Conservation (phyloP, 345 rosid genomes). For the Citrus glauca region DNA sequence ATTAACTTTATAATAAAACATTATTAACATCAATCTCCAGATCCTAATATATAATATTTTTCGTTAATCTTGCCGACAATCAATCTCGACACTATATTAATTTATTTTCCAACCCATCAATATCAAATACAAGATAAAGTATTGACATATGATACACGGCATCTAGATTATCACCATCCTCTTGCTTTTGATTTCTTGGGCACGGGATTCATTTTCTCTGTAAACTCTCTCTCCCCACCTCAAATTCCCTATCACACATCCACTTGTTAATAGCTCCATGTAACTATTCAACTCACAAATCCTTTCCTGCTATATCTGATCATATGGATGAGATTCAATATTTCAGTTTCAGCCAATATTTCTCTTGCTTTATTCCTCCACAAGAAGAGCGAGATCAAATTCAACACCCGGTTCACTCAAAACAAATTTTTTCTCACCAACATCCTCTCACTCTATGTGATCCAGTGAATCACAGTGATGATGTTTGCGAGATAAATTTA, state of each 20-base stretch:
- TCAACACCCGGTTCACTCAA: neutral
- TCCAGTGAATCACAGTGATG: neutral
- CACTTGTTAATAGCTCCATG: neutral
- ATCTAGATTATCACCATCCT: neutral
- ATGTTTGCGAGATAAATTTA: no score
- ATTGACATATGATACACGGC: neutral
- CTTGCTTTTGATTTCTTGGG: neutral
- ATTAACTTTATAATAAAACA: no score
- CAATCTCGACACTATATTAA: neutral
- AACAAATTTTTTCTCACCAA: neutral
- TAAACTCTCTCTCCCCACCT: neutral
- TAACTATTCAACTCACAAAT: neutral
- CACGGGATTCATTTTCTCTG: neutral
- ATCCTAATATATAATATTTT: neutral
- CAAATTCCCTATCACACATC: neutral
- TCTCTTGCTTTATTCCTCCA: neutral
- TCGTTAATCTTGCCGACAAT: neutral
- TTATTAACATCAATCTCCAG: neutral
- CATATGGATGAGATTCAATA: neutral
- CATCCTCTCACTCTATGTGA: neutral
- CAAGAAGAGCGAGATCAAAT: neutral
- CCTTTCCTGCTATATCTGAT: neutral
- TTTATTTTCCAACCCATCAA: no score
- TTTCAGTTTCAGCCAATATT: neutral
- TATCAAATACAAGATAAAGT: no score